These are phyloP conservation scores for Meredithiella fracta DNA, from an alignment of 2,329 filamentous ascomycete genomes.

Conservation along the genomic window DNA sequence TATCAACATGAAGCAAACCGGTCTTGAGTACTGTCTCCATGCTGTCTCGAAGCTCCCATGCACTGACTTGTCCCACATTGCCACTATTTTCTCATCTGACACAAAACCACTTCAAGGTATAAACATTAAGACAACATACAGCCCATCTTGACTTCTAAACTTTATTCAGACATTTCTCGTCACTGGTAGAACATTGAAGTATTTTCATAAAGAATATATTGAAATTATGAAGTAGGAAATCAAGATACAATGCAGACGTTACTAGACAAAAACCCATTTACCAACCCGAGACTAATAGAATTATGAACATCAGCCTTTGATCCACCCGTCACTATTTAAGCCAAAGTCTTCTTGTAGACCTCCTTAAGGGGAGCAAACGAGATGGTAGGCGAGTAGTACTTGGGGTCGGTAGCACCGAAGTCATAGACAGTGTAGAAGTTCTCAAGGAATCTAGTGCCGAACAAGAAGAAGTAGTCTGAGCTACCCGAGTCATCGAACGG, in stretches of 20 bases:
- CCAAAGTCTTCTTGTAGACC: conserved; percentile 3
- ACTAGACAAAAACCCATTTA: not conserved
- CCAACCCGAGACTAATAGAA: not conserved
- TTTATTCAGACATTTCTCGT: too few relatives aligned
- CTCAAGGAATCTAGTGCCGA: conserved; percentile 19
- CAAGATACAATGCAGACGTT: not conserved
- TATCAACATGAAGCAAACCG: too few relatives aligned
- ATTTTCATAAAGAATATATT: too few relatives aligned
- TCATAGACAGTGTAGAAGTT: conserved; percentile 23
- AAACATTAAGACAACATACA: not conserved
- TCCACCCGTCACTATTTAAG: not conserved
- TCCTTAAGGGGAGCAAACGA: conserved; percentile 18
- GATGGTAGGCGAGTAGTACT: conserved; percentile 14
- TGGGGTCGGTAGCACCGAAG: conserved; percentile 17
- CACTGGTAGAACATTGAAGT: too few relatives aligned
- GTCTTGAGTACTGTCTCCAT: too few relatives aligned
- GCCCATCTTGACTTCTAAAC: not conserved
- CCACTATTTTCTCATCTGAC: not conserved
- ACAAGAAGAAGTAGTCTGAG: conserved; percentile 18
- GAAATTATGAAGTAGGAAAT: too few relatives aligned
- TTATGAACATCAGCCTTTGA: not conserved
- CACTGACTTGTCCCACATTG: too few relatives aligned
- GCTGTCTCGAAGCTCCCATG: too few relatives aligned
- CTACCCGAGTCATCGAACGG: conserved; percentile 19
- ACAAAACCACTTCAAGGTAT: not conserved